Conservation (phyloP, 257 asterid species). For the Ocimum tenuiflorum region DNA sequence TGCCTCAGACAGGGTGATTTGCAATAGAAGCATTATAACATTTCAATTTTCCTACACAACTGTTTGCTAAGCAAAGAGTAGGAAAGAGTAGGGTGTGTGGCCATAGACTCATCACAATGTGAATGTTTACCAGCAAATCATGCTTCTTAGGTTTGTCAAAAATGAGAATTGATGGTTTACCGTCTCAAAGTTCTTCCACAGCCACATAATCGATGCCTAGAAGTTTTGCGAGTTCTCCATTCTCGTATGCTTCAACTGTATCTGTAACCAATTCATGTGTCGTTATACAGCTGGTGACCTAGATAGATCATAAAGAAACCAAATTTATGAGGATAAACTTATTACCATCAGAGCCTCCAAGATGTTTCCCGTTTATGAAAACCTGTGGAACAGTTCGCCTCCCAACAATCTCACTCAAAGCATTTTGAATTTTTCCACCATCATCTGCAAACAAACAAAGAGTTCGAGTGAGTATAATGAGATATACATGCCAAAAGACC, state of each 20-base stretch:
- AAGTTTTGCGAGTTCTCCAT: constrained; percentile 58
- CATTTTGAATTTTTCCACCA: constrained; percentile 69
- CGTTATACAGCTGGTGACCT: background rate
- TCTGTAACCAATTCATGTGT: constrained; percentile 36
- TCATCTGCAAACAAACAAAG: constrained; percentile 43
- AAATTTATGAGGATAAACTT: background rate
- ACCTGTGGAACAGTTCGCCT: constrained; percentile 91
- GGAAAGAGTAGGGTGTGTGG: background rate
- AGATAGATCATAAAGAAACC: background rate
- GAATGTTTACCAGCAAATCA: background rate
- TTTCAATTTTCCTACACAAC: background rate
- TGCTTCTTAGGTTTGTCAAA: background rate
- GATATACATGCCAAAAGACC: background rate
- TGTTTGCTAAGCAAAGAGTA: background rate
- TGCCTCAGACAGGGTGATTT: too few species aligned
- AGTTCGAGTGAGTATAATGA: background rate
- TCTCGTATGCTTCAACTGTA: constrained; percentile 71
- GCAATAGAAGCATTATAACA: too few species aligned
- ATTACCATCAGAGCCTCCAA: constrained; percentile 98
- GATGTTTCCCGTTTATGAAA: constrained; percentile 72
- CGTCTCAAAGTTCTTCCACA: constrained; percentile 62
- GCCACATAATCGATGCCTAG: constrained; percentile 36
- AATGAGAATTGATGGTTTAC: background rate
- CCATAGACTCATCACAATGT: too few species aligned
- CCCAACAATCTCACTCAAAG: constrained; percentile 56